Percentiles rank a stretch among this genome's conserved stretches.
These are phyloP conservation scores for Kodamaea sp. DNA, from an alignment of 1,139 yeast genomes.

Conservation along the genomic window DNA sequence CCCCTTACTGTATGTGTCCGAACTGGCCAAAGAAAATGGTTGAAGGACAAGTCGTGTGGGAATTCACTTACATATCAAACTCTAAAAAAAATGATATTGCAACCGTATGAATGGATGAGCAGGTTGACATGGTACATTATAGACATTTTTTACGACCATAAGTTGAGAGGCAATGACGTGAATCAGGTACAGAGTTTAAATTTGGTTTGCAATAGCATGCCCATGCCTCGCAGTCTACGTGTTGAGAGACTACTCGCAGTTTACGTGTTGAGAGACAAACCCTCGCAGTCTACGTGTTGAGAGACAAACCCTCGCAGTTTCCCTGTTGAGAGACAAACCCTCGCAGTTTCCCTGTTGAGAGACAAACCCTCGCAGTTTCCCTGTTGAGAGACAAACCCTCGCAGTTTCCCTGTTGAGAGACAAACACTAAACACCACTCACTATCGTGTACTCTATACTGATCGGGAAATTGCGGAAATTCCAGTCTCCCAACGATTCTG, in stretches of 20 bases:
- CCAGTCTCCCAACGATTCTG: too few relatives aligned
- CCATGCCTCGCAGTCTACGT: constrained; percentile 37
- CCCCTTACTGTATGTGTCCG: constrained; percentile 60
- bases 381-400: constrained; percentile 58
- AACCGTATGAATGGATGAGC: constrained; percentile 77
- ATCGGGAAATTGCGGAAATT: too few relatives aligned
- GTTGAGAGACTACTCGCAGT: too few relatives aligned
- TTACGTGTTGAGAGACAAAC: constrained; percentile 32
- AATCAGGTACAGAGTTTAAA: constrained; percentile 41
- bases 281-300: constrained; percentile 33
- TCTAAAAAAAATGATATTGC: constrained; percentile 62
- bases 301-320: constrained; percentile 36
- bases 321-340: constrained; percentile 36
- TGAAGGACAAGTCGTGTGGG: constrained; percentile 56
- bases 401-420: constrained; percentile 59
- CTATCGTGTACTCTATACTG: too few relatives aligned
- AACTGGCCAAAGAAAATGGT: constrained; percentile 69
- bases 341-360: constrained; percentile 29
- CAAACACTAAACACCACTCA: constrained; percentile 28
- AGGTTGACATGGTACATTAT: too few relatives aligned
- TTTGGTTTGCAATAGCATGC: too few relatives aligned
- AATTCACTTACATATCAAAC: constrained; percentile 72
- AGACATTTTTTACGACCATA: constrained; percentile 69
- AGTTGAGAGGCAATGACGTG: constrained; percentile 51
- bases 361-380: constrained; percentile 47